A percentile compares a stretch with the other conserved stretches of the same genome.
Conservation (phyloP, 257 asterid species). For the Catharanthus roseus region DNA sequence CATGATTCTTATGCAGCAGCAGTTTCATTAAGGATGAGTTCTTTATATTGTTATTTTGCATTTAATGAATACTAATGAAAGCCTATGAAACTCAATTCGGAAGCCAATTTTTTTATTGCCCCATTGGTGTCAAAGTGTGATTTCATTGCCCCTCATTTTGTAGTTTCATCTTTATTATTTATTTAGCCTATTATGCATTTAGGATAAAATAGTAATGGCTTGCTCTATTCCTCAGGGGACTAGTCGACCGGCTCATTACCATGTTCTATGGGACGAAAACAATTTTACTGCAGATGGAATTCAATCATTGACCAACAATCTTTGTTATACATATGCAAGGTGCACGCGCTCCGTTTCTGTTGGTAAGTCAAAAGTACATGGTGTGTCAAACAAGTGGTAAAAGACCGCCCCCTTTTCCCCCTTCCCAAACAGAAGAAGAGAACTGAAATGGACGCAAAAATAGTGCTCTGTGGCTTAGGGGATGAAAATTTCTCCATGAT, state of each 20-base stretch:
- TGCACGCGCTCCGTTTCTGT: slow-evolving; percentile 97
- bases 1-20: no score
- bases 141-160: not conserved
- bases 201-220: not conserved
- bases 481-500: not conserved
- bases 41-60: not conserved
- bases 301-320: slow-evolving; percentile 90
- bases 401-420: not conserved
- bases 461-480: no score
- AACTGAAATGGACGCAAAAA: no score
- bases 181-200: not conserved
- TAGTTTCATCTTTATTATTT: not conserved
- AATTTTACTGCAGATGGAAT: slow-evolving; percentile 94
- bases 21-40: not conserved
- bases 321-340: slow-evolving; percentile 92
- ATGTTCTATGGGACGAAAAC: slow-evolving; percentile 97
- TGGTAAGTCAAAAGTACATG: slow-evolving; percentile 48
- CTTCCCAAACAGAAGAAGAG: no score
- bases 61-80: not conserved
- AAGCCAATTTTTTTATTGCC: not conserved
- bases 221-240: slow-evolving; percentile 54
- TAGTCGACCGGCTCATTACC: slow-evolving; percentile 98
- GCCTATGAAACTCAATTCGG: not conserved
- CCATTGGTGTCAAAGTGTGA: not conserved
- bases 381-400: no score